Evolutionary conservation across 345 rosid genomes (phyloP).

Genomic region (Eucalyptus brandiana): DNA sequence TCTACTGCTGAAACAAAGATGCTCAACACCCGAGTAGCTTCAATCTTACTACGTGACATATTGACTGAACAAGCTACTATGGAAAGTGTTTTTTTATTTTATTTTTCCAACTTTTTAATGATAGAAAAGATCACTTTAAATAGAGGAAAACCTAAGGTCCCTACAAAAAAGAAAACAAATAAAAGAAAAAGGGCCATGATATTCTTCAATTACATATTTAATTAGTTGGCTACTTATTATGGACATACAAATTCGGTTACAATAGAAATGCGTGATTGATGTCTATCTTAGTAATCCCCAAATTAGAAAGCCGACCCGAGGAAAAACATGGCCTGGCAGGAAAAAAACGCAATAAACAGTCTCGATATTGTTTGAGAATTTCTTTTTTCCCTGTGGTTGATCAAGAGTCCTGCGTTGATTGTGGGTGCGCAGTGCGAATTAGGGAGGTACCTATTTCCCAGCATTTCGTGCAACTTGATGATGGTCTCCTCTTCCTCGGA

Average conservation of each 20-base stretch:
- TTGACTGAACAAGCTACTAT: neutral
- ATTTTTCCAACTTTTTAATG: neutral
- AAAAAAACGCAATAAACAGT: neutral
- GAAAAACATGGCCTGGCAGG: neutral
- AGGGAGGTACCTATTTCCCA: constrained; percentile 50
- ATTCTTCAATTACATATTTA: neutral
- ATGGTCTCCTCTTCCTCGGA: constrained; percentile 66
- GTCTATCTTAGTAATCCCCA: neutral
- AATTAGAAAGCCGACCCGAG: neutral
- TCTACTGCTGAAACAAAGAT: neutral
- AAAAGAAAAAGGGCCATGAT: neutral
- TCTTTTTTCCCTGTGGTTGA: neutral
- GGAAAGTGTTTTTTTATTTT: neutral
- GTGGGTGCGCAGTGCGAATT: neutral
- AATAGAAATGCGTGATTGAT: neutral
- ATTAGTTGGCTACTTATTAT: neutral
- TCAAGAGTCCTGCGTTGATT: neutral
- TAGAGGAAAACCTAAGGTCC: neutral
- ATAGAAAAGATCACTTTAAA: neutral
- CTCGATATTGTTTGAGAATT: neutral
- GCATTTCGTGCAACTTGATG: constrained; percentile 45
- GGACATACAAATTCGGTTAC: neutral
- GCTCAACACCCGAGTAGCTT: neutral
- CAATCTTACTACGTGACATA: neutral
- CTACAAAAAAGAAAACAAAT: neutral